Evolutionary conservation across 1,284 basidiomycete genomes (phyloP).

Genomic region (Thelephora terrestris): DNA sequence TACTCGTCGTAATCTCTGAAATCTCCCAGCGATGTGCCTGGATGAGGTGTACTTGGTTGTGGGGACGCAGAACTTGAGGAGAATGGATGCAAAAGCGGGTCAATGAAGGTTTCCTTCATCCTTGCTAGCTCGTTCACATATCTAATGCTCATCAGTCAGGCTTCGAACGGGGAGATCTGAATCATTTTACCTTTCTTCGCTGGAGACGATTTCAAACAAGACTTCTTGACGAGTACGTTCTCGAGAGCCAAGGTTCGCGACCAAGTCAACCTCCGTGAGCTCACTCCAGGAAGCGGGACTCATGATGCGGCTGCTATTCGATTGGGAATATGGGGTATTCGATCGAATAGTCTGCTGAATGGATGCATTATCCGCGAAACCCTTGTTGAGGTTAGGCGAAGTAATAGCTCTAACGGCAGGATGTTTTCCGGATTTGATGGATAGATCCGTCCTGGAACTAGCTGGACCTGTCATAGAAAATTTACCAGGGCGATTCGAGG

Average conservation of each 20-base stretch:
- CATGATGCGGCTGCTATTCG: slow-evolving; percentile 59
- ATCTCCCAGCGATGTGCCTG: slow-evolving; percentile 21
- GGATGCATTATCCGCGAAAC: slow-evolving; percentile 36
- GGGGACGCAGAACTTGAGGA: slow-evolving; percentile 49
- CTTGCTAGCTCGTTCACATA: slow-evolving; percentile 86
- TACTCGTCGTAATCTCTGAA: slow-evolving; percentile 51
- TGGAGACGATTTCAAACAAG: slow-evolving; percentile 94
- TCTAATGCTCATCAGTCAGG: slow-evolving; percentile 34
- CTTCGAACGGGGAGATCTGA: slow-evolving; percentile 3
- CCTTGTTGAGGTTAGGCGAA: slow-evolving; percentile 52
- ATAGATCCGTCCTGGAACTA: slow-evolving; percentile 33
- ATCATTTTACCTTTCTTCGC: slow-evolving; percentile 77
- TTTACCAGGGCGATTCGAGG: slow-evolving; percentile 17
- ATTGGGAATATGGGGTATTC: slow-evolving; percentile 68
- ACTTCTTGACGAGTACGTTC: slow-evolving; percentile 97
- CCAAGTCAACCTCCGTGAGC: slow-evolving; percentile 90
- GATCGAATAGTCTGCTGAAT: slow-evolving; percentile 61
- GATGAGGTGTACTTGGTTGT: slow-evolving; percentile 15
- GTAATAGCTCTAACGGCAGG: slow-evolving; percentile 46
- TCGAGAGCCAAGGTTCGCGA: slow-evolving; percentile 84
- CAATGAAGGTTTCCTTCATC: slow-evolving; percentile 90
- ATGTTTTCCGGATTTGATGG: slow-evolving; percentile 27
- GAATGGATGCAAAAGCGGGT: slow-evolving; percentile 80
- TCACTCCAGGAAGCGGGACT: slow-evolving; percentile 90
- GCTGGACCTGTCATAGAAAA: slow-evolving; percentile 50